phyloP scores from a whole-genome alignment of 768 basidiomycete species.

The Phylloporus sp. region DNA sequence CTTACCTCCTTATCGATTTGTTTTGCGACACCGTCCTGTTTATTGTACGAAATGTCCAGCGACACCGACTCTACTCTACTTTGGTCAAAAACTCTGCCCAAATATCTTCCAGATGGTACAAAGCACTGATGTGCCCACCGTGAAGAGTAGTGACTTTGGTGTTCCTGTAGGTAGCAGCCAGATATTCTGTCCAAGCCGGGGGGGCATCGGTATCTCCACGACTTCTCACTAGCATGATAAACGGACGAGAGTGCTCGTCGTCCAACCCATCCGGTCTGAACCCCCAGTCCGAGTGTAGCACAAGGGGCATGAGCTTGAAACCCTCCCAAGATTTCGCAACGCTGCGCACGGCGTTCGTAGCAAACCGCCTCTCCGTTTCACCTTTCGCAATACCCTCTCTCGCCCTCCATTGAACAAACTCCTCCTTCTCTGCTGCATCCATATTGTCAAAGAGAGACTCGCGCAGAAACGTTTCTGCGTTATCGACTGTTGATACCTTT shows the following conservation, averaged over 20 bases:
- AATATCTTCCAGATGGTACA: slow-evolving; percentile 45
- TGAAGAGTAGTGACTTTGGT: slow-evolving; percentile 36
- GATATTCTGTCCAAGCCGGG: slow-evolving; percentile 43
- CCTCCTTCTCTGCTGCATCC: slow-evolving; percentile 33
- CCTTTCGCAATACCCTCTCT: slow-evolving; percentile 39
- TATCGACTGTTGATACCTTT: slow-evolving; percentile 36
- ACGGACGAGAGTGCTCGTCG: slow-evolving; percentile 41
- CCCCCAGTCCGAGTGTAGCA: slow-evolving; percentile 52
- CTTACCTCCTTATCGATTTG: slow-evolving; percentile 16
- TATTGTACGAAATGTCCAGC: not conserved
- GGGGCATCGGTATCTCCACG: slow-evolving; percentile 41
- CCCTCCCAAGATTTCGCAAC: slow-evolving; percentile 51
- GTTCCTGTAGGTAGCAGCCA: slow-evolving; percentile 46
- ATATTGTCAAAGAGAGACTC: slow-evolving; percentile 38
- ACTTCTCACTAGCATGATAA: slow-evolving; percentile 44
- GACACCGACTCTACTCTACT: slow-evolving; percentile 9
- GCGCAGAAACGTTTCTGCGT: slow-evolving; percentile 42
- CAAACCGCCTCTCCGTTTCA: slow-evolving; percentile 40
- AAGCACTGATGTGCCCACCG: slow-evolving; percentile 48
- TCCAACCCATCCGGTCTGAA: slow-evolving; percentile 42
- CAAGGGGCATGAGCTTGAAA: slow-evolving; percentile 39
- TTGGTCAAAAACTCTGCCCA: slow-evolving; percentile 35
- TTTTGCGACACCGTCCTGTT: slow-evolving; percentile 13
- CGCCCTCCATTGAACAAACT: slow-evolving; percentile 40
- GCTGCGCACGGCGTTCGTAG: slow-evolving; percentile 42